A percentile compares a stretch with the other conserved stretches of the same genome.
phyloP scores from a whole-genome alignment of 345 rosid species.

The thale cress (Arabidopsis thaliana) region TAIR10.1 NC_003075.7:10607001-10607500 shows the following conservation, averaged over 20 bases:
- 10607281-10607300: background rate
- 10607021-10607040: background rate
- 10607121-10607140: background rate
- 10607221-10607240: constrained; percentile 8
- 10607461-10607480: constrained; percentile 4
- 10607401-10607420: background rate
- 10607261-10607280: background rate
- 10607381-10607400: background rate
- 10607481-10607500: background rate
- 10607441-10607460: background rate
- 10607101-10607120: background rate
- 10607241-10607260: background rate
- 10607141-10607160: constrained; percentile 29
- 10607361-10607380: background rate
- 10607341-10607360: background rate
- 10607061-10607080: background rate
- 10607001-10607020: too few relatives aligned
- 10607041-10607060: background rate
- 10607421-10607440: too few relatives aligned
- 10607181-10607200: constrained; percentile 31
- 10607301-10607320: background rate
- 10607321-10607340: constrained; percentile 4
- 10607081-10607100: background rate
- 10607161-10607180: constrained; percentile 1
- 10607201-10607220: background rate